phyloP scores from a whole-genome alignment of 1,284 basidiomycete species.

The Neonothopanus nambi region DNA sequence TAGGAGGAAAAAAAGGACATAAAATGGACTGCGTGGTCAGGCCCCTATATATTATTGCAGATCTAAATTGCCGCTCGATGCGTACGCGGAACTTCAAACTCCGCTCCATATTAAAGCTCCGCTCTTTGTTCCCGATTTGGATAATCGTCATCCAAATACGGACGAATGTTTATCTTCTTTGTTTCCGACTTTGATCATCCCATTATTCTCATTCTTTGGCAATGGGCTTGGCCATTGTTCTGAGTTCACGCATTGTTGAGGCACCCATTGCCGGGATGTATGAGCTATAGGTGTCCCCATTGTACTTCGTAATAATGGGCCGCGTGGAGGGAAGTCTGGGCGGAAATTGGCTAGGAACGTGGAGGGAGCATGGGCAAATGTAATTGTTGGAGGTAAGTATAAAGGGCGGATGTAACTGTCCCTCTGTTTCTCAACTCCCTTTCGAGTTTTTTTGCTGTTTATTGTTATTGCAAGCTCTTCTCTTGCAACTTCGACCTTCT shows the following conservation, averaged over 20 bases:
- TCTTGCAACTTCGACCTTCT: slow-evolving; percentile 11
- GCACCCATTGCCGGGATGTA: neutral
- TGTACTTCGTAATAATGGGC: too few species aligned
- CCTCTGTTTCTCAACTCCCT: slow-evolving; percentile 5
- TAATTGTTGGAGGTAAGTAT: neutral
- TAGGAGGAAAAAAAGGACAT: too few species aligned
- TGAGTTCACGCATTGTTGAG: neutral
- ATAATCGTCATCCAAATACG: neutral
- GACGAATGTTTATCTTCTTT: neutral
- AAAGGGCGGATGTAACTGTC: slow-evolving; percentile 1
- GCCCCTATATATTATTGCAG: too few species aligned
- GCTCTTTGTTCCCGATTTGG: too few species aligned
- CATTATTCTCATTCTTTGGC: slow-evolving; percentile 2
- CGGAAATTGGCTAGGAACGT: too few species aligned
- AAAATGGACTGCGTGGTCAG: too few species aligned
- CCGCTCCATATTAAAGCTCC: too few species aligned
- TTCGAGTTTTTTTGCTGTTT: slow-evolving; percentile 5
- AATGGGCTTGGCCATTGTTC: slow-evolving; percentile 4
- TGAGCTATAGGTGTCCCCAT: too few species aligned
- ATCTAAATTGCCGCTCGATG: too few species aligned
- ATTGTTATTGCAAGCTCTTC: slow-evolving; percentile 12
- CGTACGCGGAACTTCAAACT: too few species aligned
- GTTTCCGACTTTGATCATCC: slow-evolving; percentile 7
- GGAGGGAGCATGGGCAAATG: neutral
- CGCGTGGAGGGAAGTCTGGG: too few species aligned